phyloP scores from a whole-genome alignment of 148 eudicot genomes.

The Spergularia bocconei region DNA sequence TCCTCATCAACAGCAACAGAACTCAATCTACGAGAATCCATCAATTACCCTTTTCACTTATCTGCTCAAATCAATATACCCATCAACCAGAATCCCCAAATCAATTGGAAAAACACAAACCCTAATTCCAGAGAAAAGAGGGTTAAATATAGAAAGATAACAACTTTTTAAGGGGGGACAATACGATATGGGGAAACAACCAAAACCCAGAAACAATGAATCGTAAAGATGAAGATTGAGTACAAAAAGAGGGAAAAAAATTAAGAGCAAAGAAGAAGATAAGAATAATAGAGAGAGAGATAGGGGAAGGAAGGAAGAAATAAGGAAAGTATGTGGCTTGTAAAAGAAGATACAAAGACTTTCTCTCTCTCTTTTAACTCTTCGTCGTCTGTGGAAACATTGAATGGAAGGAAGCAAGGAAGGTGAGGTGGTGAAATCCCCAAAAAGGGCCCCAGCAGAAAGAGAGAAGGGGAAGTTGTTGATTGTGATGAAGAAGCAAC shows the following conservation, averaged over 20 bases:
- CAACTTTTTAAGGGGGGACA: background rate
- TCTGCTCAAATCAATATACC: conserved; percentile 20
- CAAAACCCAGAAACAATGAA: conserved; percentile 16
- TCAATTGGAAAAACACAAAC: conserved; percentile 7
- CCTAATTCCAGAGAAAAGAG: conserved; percentile 6
- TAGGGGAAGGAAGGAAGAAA: background rate
- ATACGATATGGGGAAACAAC: background rate
- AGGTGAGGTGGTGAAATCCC: conserved; percentile 25
- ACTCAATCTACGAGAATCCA: conserved; percentile 30
- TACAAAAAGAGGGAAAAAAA: background rate
- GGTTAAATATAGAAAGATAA: background rate
- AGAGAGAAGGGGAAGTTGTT: background rate
- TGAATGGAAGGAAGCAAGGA: conserved; percentile 26
- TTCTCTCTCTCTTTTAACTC: background rate
- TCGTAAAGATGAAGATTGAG: background rate
- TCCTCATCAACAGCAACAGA: conserved; percentile 29
- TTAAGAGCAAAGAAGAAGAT: background rate
- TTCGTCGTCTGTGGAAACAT: conserved; percentile 15
- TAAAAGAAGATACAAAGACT: conserved; percentile 9
- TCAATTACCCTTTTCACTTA: conserved; percentile 30
- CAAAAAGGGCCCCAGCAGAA: conserved; percentile 32
- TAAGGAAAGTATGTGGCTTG: conserved; percentile 7
- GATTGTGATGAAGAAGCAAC: conserved; percentile 29
- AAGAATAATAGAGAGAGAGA: background rate
- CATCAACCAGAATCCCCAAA: conserved; percentile 20